These are phyloP conservation scores for Sugiyamaella smithiae DNA, from an alignment of 805 yeast genomes.

Conservation along the genomic window DNA sequence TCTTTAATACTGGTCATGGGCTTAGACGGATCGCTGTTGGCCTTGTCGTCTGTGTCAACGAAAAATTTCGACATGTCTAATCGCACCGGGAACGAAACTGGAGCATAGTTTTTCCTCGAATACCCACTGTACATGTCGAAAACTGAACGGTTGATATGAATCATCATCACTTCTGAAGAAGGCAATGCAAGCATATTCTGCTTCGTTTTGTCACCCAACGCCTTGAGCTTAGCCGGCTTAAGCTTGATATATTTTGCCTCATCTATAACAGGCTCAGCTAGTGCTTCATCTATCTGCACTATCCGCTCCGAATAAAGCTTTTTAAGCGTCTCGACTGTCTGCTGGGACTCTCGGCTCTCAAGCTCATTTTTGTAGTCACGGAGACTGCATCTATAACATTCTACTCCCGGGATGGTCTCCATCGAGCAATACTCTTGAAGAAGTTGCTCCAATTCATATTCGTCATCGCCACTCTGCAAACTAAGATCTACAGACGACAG, in stretches of 20 bases:
- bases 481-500: slow-evolving; percentile 42
- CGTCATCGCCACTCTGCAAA: slow-evolving; percentile 19
- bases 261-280: slow-evolving; percentile 64
- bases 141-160: slow-evolving; percentile 90
- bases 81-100: slow-evolving; percentile 69
- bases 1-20: slow-evolving; percentile 44
- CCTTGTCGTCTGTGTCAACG: slow-evolving; percentile 58
- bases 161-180: slow-evolving; percentile 58
- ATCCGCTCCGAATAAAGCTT: slow-evolving; percentile 46
- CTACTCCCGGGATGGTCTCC: slow-evolving; percentile 89
- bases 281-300: slow-evolving; percentile 48
- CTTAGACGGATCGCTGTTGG: slow-evolving; percentile 70
- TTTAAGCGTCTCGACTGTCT: slow-evolving; percentile 8
- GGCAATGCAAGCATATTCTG: slow-evolving; percentile 80
- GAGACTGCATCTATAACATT: slow-evolving; percentile 90
- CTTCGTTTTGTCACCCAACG: slow-evolving; percentile 77
- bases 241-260: slow-evolving; percentile 75
- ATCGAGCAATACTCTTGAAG: slow-evolving; percentile 44
- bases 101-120: slow-evolving; percentile 79
- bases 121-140: slow-evolving; percentile 83
- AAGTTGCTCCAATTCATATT: slow-evolving; percentile 25
- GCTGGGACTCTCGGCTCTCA: slow-evolving; percentile 18
- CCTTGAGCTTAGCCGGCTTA: slow-evolving; percentile 70
- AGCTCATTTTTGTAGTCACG: slow-evolving; percentile 32
- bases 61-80: slow-evolving; percentile 68